Evolutionary conservation across 1,284 basidiomycete genomes (phyloP).

Genomic region (Wolfiporia cocos): DNA sequence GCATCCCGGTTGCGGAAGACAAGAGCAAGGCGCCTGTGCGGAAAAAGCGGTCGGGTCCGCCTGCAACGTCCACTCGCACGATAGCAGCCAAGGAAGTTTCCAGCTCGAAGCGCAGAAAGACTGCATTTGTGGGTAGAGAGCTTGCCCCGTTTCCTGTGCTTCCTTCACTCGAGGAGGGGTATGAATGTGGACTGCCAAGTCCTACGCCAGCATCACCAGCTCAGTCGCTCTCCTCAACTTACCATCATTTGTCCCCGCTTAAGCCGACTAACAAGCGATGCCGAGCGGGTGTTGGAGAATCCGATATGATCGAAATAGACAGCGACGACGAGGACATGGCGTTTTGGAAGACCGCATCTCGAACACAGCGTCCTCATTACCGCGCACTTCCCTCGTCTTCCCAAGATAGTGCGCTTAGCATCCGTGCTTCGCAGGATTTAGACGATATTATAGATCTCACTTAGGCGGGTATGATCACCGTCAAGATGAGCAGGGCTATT

Average conservation of each 20-base stretch:
- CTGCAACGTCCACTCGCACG: neutral
- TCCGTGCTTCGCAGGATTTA: constrained; percentile 2
- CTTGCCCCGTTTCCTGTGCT: too few relatives aligned
- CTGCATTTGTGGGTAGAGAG: too few relatives aligned
- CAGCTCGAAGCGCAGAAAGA: too few relatives aligned
- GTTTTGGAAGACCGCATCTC: neutral
- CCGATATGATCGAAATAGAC: constrained; percentile 12
- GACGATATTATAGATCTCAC: constrained; percentile 10
- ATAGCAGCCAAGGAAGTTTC: too few relatives aligned
- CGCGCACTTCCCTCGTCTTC: constrained; percentile 10
- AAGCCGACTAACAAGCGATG: neutral
- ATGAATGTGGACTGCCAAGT: too few relatives aligned
- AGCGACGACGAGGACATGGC: constrained; percentile 9
- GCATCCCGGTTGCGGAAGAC: constrained; percentile 2
- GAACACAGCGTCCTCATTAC: constrained; percentile 2
- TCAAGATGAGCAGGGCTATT: too few relatives aligned
- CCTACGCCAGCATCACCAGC: too few relatives aligned
- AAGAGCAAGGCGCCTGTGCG: constrained; percentile 1
- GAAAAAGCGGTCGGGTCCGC: neutral
- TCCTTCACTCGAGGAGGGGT: too few relatives aligned
- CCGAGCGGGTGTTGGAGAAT: neutral
- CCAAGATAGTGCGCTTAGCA: constrained; percentile 13
- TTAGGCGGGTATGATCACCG: too few relatives aligned
- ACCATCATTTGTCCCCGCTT: too few relatives aligned
- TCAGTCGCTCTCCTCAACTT: too few relatives aligned